These are phyloP conservation scores for Gossypium stocksii DNA, from an alignment of 345 rosid genomes.

Conservation along the genomic window DNA sequence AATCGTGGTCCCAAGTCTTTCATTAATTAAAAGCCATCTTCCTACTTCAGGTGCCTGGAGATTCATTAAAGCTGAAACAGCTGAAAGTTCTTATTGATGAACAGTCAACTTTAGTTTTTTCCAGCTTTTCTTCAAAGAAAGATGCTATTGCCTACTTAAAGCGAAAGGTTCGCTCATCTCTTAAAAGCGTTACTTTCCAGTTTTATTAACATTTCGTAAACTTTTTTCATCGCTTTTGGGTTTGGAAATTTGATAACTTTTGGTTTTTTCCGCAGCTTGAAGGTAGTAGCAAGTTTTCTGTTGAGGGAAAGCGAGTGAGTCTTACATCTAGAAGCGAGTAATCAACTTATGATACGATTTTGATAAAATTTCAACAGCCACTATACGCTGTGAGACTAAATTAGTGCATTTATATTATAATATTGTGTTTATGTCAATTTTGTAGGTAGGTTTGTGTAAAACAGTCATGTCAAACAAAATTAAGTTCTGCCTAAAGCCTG, in stretches of 20 bases:
- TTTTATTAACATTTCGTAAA: neutral
- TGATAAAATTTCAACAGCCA: slow-evolving; percentile 10
- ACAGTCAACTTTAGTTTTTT: slow-evolving; percentile 44
- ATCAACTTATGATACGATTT: neutral
- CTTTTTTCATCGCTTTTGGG: neutral
- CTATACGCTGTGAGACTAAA: slow-evolving; percentile 25
- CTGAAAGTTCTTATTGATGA: slow-evolving; percentile 68
- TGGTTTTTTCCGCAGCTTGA: slow-evolving; percentile 51
- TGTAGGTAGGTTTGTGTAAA: neutral
- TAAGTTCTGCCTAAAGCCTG: neutral
- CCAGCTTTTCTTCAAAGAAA: slow-evolving; percentile 51
- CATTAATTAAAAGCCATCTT: slow-evolving; percentile 4
- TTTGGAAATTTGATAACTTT: neutral
- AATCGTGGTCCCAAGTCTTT: neutral
- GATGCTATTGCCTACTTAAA: slow-evolving; percentile 61
- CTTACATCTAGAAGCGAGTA: slow-evolving; percentile 42
- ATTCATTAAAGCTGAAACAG: slow-evolving; percentile 66
- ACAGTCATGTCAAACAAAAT: too few species aligned
- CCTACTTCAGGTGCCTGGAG: slow-evolving; percentile 55
- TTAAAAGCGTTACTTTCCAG: neutral
- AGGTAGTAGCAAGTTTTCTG: slow-evolving; percentile 55
- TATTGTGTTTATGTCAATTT: neutral
- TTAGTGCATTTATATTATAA: neutral
- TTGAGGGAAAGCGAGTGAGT: slow-evolving; percentile 70
- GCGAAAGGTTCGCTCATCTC: slow-evolving; percentile 47